Evolutionary conservation across 2,329 filamentous ascomycete species (phyloP).

Genomic region (Cercospora janseana): DNA sequence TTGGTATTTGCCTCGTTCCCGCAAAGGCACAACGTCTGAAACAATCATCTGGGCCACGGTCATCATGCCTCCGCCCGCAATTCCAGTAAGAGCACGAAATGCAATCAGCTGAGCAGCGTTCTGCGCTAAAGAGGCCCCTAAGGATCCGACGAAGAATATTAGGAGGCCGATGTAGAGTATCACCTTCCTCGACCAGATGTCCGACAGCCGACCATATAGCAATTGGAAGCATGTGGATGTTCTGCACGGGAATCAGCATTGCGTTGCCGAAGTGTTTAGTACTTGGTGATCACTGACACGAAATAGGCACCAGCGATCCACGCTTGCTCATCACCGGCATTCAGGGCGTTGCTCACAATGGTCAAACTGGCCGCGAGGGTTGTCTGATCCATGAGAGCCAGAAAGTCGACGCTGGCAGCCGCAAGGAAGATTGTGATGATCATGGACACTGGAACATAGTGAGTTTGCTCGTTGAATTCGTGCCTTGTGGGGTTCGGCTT

Average conservation of each 20-base stretch:
- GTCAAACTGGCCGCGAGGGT: constrained; percentile 56
- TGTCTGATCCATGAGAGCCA: constrained; percentile 59
- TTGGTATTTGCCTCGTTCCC: constrained; percentile 32
- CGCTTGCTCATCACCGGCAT: constrained; percentile 51
- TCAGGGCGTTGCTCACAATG: constrained; percentile 53
- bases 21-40: constrained; percentile 32
- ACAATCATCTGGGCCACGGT: constrained; percentile 35
- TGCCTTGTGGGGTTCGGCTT: constrained; percentile 19
- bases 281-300: constrained; percentile 35
- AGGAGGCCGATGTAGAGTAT: constrained; percentile 60
- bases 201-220: constrained; percentile 63
- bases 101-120: constrained; percentile 47
- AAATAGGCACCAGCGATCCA: constrained; percentile 60
- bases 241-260: constrained; percentile 12
- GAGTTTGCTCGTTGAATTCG: constrained; percentile 56
- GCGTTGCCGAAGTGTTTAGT: background rate
- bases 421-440: constrained; percentile 60
- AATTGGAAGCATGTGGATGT: constrained; percentile 49
- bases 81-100: constrained; percentile 57
- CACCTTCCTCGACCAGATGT: constrained; percentile 66
- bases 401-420: constrained; percentile 55
- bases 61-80: constrained; percentile 47
- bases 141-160: constrained; percentile 53
- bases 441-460: constrained; percentile 52
- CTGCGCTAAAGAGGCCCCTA: constrained; percentile 25